A percentile compares a stretch with the other conserved stretches of the same genome.
Evolutionary conservation across 768 basidiomycete genomes (phyloP).

Genomic region (Boletus speciosus): DNA sequence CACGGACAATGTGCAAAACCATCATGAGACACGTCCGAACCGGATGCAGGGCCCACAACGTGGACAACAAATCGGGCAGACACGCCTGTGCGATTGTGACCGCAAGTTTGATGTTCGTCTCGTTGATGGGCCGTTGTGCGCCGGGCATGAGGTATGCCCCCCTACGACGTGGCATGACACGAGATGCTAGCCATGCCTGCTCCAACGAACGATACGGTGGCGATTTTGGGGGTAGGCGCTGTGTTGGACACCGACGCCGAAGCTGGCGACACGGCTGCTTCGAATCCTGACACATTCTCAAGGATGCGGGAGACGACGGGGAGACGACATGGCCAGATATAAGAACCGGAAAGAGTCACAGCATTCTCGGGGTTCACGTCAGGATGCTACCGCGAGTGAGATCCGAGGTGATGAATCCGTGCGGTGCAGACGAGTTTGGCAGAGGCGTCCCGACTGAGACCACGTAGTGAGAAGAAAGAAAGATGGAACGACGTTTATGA

Average conservation of each 20-base stretch:
- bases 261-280: constrained; percentile 22
- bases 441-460: constrained; percentile 30
- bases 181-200: constrained; percentile 59
- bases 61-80: constrained; percentile 51
- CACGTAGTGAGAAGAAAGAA: constrained; percentile 23
- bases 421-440: constrained; percentile 33
- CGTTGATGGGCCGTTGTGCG: constrained; percentile 60
- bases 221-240: neutral
- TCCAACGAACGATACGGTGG: constrained; percentile 18
- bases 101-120: constrained; percentile 56
- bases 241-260: constrained; percentile 16
- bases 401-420: constrained; percentile 31
- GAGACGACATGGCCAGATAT: constrained; percentile 21
- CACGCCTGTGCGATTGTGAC: constrained; percentile 50
- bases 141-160: constrained; percentile 57
- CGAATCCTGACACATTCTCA: constrained; percentile 24
- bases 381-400: constrained; percentile 23
- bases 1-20: constrained; percentile 64
- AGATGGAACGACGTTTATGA: constrained; percentile 24
- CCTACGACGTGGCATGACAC: constrained; percentile 45
- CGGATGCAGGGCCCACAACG: constrained; percentile 57
- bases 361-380: constrained; percentile 33
- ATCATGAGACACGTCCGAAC: constrained; percentile 69
- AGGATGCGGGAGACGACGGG: constrained; percentile 12
- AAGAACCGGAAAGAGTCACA: constrained; percentile 29